Percentiles rank a stretch among this genome's conserved stretches.
These are phyloP conservation scores for Leptographium procerum DNA, from an alignment of 2,329 filamentous ascomycete species.

Conservation along the genomic window DNA sequence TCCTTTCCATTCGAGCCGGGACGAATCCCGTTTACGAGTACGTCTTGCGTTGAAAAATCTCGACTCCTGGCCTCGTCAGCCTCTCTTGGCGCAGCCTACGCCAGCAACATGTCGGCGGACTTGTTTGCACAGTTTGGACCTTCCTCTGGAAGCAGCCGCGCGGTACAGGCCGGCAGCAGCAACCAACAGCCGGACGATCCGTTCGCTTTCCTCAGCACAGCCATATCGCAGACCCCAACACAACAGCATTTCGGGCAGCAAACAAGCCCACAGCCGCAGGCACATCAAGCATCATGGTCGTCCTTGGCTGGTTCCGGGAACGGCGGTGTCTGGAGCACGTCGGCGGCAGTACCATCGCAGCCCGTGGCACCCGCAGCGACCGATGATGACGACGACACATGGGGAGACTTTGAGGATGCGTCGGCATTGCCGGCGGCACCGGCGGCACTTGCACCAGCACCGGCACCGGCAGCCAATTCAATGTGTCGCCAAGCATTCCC, in stretches of 20 bases:
- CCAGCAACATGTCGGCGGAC: conserved; percentile 47
- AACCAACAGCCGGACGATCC: conserved; percentile 16
- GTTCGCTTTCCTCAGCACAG: conserved; percentile 20
- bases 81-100: background rate
- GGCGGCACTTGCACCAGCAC: background rate
- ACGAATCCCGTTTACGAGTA: background rate
- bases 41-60: too few relatives aligned
- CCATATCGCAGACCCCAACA: conserved; percentile 9
- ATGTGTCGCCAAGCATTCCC: background rate
- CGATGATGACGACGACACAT: conserved; percentile 38
- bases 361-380: background rate
- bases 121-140: conserved; percentile 53
- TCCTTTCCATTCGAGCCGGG: background rate
- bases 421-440: conserved; percentile 18
- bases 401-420: conserved; percentile 57
- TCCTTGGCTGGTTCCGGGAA: conserved; percentile 7
- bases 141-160: conserved; percentile 25
- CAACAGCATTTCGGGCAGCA: background rate
- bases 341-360: background rate
- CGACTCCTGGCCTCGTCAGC: background rate
- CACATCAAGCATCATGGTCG: background rate
- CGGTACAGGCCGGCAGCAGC: conserved; percentile 10
- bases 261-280: conserved; percentile 8
- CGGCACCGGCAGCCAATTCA: background rate
- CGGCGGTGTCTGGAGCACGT: conserved; percentile 9